phyloP scores from a whole-genome alignment of 768 basidiomycete species.

The Rhodotorula paludigena region DNA sequence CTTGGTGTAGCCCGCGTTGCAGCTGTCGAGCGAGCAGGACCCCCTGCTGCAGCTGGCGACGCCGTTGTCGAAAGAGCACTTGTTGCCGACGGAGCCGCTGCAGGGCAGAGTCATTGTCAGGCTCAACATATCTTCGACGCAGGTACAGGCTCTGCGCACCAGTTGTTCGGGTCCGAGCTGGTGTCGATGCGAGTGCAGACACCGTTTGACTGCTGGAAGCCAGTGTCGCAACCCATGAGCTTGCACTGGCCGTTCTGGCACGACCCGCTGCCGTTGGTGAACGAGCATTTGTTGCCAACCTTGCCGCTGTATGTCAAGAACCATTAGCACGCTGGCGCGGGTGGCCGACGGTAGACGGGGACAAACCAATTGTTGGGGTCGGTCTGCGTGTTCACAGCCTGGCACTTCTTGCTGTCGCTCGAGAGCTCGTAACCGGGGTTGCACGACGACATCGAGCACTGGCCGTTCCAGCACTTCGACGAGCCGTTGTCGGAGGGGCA shows the following conservation, averaged over 20 bases:
- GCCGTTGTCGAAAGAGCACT: conserved; percentile 21
- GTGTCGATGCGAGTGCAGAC: conserved; percentile 12
- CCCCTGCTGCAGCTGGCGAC: conserved; percentile 19
- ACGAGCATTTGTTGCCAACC: no score
- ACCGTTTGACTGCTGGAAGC: conserved; percentile 29
- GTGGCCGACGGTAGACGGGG: no score
- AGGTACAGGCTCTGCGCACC: conserved; percentile 1
- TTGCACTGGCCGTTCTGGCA: conserved; percentile 23
- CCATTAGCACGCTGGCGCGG: no score
- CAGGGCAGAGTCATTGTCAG: not conserved
- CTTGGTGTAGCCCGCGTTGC: conserved; percentile 27
- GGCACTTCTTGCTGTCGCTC: no score
- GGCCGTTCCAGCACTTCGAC: conserved; percentile 2
- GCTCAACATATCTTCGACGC: not conserved
- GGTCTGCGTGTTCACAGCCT: no score
- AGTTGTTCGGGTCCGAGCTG: conserved; percentile 26
- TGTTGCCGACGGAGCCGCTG: conserved; percentile 25
- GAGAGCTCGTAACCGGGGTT: no score
- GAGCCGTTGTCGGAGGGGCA: conserved; percentile 15
- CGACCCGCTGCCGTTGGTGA: conserved; percentile 8
- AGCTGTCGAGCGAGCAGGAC: conserved; percentile 19
- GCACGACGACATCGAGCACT: conserved; percentile 20
- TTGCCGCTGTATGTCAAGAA: no score
- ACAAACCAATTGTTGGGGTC: no score
- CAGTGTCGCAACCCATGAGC: conserved; percentile 15